Evolutionary conservation across 2,329 filamentous ascomycete genomes (phyloP), one percentile per base, ranked within the genome.

Genomic region (Aspergillus carbonarius): DNA sequence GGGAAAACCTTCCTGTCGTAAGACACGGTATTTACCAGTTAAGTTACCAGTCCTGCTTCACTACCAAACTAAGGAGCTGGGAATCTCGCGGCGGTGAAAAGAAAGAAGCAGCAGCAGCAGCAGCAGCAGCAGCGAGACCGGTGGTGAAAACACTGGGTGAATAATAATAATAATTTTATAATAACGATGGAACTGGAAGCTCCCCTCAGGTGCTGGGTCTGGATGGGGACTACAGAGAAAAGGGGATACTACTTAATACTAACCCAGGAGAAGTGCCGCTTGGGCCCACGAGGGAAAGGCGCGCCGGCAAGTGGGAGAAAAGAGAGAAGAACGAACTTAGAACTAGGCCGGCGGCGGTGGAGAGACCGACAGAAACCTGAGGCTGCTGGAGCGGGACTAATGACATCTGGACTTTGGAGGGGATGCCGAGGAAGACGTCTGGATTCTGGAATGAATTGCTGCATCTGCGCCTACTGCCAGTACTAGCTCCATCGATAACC

Each of bases 211-310:
- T 23, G 23, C 23, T 23, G 9, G 30, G 30, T 32, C 30, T 32
- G 30, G 30, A 35, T 13, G 27, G 32, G 25, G 52, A 46, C 27
- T 18, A 47, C 32, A 30, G 30, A 30, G 30, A 55, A 55, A 55
- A 46, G 52, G 52, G 52, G 52, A 54, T 46, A 27, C 18, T 44
- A 32, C 8, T 32, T 32, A 10, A 32, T 18, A 39, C 30, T 32
- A 53, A 30, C 20, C 42, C 48, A 59, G 55, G 58, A 60, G 58
- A 58, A 60, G 51, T 59, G 42, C 55, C 58, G 58, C 58, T 60
- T 60, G 55, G 60, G 48, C 60, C 60, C 60, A 62, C 55, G 60
- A 60, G 55, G 60, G 47, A 59, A 56, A 47, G 23, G 10, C 55
- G 57, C 55, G 30, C 57, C 49, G 46, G 50, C 49, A 44, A 37